A percentile compares a stretch with the other conserved stretches of the same genome.
Conservation (phyloP, 345 rosid species). For the Turnera subulata region DNA sequence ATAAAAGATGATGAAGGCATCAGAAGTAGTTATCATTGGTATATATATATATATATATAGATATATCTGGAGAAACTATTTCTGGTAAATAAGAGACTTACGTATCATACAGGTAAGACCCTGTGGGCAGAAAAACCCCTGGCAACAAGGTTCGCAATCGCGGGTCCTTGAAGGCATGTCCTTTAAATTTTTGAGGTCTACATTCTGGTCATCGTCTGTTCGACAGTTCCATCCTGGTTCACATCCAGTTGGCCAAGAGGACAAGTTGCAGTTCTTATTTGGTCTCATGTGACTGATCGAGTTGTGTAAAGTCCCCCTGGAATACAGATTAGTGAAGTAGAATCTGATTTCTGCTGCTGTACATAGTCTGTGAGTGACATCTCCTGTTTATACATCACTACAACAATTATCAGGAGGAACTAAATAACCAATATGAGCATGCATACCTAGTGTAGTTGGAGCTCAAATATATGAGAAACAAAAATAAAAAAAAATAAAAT, state of each 20-base stretch:
- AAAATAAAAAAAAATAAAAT: too few relatives aligned
- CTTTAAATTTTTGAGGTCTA: slow-evolving; percentile 42
- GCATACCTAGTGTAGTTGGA: too few relatives aligned
- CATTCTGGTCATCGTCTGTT: too few relatives aligned
- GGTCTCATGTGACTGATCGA: slow-evolving; percentile 41
- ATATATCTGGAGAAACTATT: background rate
- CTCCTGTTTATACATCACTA: slow-evolving; percentile 43
- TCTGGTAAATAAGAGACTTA: slow-evolving; percentile 32
- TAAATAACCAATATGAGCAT: too few relatives aligned
- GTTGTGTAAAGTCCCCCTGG: slow-evolving; percentile 21
- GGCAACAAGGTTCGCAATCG: slow-evolving; percentile 85
- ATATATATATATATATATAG: too few relatives aligned
- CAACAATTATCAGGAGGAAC: slow-evolving; percentile 10
- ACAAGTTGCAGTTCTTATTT: slow-evolving; percentile 73
- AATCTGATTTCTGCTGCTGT: slow-evolving; percentile 74
- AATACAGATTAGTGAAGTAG: slow-evolving; percentile 50
- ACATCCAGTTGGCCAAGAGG: slow-evolving; percentile 73
- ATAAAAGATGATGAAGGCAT: slow-evolving; percentile 6
- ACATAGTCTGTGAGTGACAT: slow-evolving; percentile 58
- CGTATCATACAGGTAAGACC: slow-evolving; percentile 97
- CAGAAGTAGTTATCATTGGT: slow-evolving; percentile 8
- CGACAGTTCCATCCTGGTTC: slow-evolving; percentile 77
- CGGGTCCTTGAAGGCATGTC: slow-evolving; percentile 52
- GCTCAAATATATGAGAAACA: too few relatives aligned
- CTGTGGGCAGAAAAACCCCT: slow-evolving; percentile 93